These are phyloP conservation scores for Wickerhamomyces sydowiorum DNA, from an alignment of 805 yeast genomes.

Conservation along the genomic window DNA sequence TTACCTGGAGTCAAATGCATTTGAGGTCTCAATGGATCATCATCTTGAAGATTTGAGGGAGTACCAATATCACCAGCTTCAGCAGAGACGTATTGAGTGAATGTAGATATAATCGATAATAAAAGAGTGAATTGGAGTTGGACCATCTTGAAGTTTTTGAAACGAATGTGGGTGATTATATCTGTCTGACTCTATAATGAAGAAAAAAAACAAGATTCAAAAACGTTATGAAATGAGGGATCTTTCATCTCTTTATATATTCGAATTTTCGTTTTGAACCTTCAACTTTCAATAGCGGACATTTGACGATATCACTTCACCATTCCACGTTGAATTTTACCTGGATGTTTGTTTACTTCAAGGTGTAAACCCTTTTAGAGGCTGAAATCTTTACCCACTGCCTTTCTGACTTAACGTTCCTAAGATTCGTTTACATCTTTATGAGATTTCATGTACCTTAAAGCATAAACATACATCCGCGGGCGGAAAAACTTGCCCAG, in stretches of 20 bases:
- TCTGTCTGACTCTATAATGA: not conserved
- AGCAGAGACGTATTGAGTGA: not conserved
- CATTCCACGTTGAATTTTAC: too few species aligned
- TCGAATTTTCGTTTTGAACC: not conserved
- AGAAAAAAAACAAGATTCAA: not conserved
- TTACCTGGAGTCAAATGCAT: constrained; percentile 29
- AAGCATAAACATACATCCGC: too few species aligned
- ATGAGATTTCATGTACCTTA: not conserved
- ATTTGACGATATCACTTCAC: not conserved
- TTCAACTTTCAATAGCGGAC: not conserved
- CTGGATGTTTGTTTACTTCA: too few species aligned
- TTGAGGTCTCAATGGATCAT: not conserved
- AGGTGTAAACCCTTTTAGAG: too few species aligned
- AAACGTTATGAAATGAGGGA: not conserved
- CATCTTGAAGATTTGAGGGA: not conserved
- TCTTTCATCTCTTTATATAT: not conserved
- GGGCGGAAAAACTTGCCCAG: too few species aligned
- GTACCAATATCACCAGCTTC: not conserved
- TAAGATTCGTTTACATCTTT: not conserved
- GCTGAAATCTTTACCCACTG: too few species aligned
- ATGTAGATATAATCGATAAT: not conserved
- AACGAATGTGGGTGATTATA: not conserved
- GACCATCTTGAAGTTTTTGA: too few species aligned
- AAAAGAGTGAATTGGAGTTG: not conserved
- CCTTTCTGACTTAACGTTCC: too few species aligned